Base-by-base conservation (phyloP, 2,329 filamentous ascomycete genomes). In the Penicillium sp. region DNA sequence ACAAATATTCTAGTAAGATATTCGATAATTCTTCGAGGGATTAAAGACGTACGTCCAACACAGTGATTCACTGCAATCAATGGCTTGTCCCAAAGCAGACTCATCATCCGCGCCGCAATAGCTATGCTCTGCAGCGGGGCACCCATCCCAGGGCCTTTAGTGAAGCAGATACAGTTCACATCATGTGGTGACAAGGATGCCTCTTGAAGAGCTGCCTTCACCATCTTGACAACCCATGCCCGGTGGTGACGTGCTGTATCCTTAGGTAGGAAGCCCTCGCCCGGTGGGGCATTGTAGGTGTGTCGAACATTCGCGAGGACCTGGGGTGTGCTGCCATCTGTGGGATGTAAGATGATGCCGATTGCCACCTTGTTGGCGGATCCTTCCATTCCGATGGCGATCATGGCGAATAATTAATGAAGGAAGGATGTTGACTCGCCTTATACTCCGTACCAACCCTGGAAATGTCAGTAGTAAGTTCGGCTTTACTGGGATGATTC, bases 341-440 rank as follows among this genome's bases (percentile, higher is more conserved):
- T 78, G 70, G 61, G 78, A 79, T 97, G 94, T 25, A 86, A 84
- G 74, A 99, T 96, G 58, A 99, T 82, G 70, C 94, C 94, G 58
- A 97, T 89, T 66, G 93, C 94, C 52, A 99, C 86, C 78, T 99
- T 99, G 82, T 99, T 99, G 77, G 94, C 94, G 57, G 91, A 96
- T 75, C 94, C 93, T 81, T 99, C 94, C 73, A 91, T 83, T 29
- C 88, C 88, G 68, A 90, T 82, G 27, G 87, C 83, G 66, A 90
- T 88, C 81, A 87, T 86, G 49, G 12, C 38, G 19, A 35, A 17
- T 8, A 17, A 41, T 13, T 1, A 21, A 21, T 7, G 2, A 23
- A 23, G 38, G 19, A n/a, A n/a, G n/a, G n/a, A n/a, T n/a, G n/a
- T n/a, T n/a, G n/a, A n/a, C n/a, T n/a, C n/a, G n/a, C n/a, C n/a